Base-by-base conservation (phyloP, 2,329 filamentous ascomycete species). In the Xylogone sp. region DNA sequence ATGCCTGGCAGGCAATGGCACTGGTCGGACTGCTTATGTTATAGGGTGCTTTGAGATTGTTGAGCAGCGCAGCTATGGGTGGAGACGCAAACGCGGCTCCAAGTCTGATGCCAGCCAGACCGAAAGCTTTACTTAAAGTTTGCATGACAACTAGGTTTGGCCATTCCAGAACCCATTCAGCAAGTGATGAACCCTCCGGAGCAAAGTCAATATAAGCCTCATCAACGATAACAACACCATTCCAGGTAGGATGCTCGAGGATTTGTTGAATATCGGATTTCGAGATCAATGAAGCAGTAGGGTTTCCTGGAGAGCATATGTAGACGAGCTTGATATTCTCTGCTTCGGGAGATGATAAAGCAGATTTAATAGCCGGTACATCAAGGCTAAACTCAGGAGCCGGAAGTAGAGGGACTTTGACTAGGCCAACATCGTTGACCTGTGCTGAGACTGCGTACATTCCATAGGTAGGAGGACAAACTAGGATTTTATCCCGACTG, bases 71-170 rank as follows among this genome's bases (percentile, higher is more conserved):
- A 2, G 93, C 91, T 56, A 99, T 86, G 5, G 83, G 78, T 0
- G 84, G 77, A 9, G 84, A 81, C 4, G 89, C 81, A 67, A 97
- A 99, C 1, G 90, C 90, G 7, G 85, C 88, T 45, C 94, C 94
- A 1, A 99, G 78, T 16, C 94, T 81, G 66, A 99, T 96, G 47
- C 93, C 94, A 3, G 94, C 94, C 65, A 99, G 81, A 22, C 94
- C 94, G 65, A 99, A 99, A 0, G 91, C 94, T 70, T 99, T 99
- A 63, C 89, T 96, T n/a, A 97, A 79, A 1, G 94, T 99, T 76
- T 99, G 94, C 89, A 97, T 90, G 52, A 99, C 92, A 18, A 97
- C 91, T 21, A 99, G 77, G 69, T 99, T 99, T 47, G 93, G 92
- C 83, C 89, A 95, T 64, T 96, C 91, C 31, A 81, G 77, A 1